These are phyloP conservation scores for Penicillium arizonense DNA, from an alignment of 495 filamentous ascomycete genomes.

Conservation along the genomic window DNA sequence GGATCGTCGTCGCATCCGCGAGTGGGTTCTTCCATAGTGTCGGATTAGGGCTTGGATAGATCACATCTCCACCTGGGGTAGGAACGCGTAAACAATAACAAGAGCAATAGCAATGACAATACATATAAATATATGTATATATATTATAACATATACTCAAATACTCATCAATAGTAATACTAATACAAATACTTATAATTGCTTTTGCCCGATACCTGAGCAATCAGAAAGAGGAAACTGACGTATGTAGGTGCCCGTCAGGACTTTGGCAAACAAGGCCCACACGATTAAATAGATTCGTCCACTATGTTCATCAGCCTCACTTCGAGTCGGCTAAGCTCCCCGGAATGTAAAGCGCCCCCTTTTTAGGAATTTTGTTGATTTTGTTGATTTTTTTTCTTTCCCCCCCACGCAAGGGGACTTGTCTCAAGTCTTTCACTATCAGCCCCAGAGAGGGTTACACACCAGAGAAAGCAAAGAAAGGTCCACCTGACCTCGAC, in stretches of 20 bases:
- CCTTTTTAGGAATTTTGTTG: constrained; percentile 3
- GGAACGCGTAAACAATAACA: no score
- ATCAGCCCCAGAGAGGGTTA: constrained; percentile 26
- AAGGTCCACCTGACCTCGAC: constrained; percentile 8
- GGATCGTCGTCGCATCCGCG: no score
- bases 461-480: constrained; percentile 16
- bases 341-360: constrained; percentile 9
- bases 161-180: no score
- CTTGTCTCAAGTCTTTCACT: constrained; percentile 15
- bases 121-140: no score
- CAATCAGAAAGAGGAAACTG: constrained; percentile 10
- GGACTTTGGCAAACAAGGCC: not conserved
- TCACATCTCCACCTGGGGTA: no score
- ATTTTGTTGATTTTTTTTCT: not conserved
- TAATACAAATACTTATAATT: not conserved
- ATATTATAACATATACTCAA: no score
- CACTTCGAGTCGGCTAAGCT: constrained; percentile 6
- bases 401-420: constrained; percentile 7
- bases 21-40: no score
- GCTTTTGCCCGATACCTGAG: constrained; percentile 3
- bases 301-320: constrained; percentile 1
- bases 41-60: no score
- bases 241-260: constrained; percentile 11
- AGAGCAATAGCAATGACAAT: no score
- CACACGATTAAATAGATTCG: no score